Evolutionary conservation across 116 monocot genomes (phyloP).

Genomic region (Cymodocea nodosa): DNA sequence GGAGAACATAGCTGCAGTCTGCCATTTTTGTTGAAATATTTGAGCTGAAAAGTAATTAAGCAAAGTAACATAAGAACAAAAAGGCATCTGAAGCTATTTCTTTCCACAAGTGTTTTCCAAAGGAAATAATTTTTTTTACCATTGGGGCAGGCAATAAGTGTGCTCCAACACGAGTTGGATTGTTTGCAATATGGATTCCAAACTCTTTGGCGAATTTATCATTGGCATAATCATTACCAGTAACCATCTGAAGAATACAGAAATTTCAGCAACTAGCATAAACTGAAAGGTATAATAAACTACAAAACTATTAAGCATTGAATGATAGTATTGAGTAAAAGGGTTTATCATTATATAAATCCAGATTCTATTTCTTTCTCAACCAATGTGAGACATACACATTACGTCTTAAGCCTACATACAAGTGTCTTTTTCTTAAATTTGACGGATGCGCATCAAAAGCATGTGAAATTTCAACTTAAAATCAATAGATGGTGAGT

Average conservation of each 20-base stretch:
- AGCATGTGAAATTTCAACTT: too few relatives aligned
- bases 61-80: not conserved
- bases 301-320: not conserved
- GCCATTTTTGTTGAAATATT: constrained; percentile 28
- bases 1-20: constrained; percentile 30
- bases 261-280: too few relatives aligned
- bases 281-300: not conserved
- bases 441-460: too few relatives aligned
- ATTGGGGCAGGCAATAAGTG: constrained; percentile 49
- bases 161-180: constrained; percentile 37
- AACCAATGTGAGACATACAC: too few relatives aligned
- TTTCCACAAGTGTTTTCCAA: not conserved
- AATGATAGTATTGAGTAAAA: too few relatives aligned
- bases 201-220: constrained; percentile 47
- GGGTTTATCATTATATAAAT: not conserved
- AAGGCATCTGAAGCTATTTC: not conserved
- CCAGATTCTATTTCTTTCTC: too few relatives aligned
- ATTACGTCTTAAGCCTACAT: too few relatives aligned
- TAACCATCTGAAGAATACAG: constrained; percentile 20
- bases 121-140: constrained; percentile 17
- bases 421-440: too few relatives aligned
- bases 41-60: constrained; percentile 30
- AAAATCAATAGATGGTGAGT: too few relatives aligned
- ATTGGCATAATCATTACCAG: constrained; percentile 17
- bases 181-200: constrained; percentile 28